Conservation (phyloP, 1,284 basidiomycete genomes). For the Singerocomus inundabilis region DNA sequence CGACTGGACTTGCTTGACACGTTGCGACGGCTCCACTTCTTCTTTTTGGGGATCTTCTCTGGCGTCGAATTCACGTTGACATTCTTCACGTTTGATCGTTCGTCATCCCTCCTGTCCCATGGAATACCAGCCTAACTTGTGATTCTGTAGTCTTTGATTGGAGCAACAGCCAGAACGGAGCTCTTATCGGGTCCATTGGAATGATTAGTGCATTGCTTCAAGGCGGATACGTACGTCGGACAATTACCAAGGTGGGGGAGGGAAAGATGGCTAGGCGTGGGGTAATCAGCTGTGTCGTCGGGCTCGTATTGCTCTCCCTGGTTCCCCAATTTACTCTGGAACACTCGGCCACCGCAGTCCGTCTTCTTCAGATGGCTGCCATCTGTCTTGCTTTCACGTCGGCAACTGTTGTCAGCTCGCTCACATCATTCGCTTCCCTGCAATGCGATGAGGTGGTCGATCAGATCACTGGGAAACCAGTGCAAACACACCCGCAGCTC, state of each 20-base stretch:
- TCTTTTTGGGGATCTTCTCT: conserved; percentile 85
- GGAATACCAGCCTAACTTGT: not conserved
- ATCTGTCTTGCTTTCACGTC: conserved; percentile 85
- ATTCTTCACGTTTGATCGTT: conserved; percentile 85
- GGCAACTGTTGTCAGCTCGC: conserved; percentile 87
- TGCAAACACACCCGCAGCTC: conserved; percentile 58
- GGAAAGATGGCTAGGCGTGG: conserved; percentile 78
- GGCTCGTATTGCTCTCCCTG: conserved; percentile 65
- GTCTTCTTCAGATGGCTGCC: conserved; percentile 71
- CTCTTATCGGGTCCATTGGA: conserved; percentile 84
- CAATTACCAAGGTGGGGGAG: conserved; percentile 69
- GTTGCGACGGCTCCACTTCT: conserved; percentile 70
- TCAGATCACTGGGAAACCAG: conserved; percentile 52
- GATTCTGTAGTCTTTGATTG: conserved; percentile 71
- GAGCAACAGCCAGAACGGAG: conserved; percentile 87
- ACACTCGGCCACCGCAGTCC: conserved; percentile 46
- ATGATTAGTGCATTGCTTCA: conserved; percentile 84
- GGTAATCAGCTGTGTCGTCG: conserved; percentile 66
- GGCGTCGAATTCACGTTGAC: conserved; percentile 92
- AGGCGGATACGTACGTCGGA: conserved; percentile 85
- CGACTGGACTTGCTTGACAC: conserved; percentile 51
- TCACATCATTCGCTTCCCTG: conserved; percentile 83
- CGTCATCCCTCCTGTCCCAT: conserved; percentile 31
- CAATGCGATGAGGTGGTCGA: conserved; percentile 78
- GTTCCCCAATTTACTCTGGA: conserved; percentile 57